These are phyloP conservation scores for Amanita rimosa DNA, from an alignment of 768 basidiomycete species.

Conservation along the genomic window DNA sequence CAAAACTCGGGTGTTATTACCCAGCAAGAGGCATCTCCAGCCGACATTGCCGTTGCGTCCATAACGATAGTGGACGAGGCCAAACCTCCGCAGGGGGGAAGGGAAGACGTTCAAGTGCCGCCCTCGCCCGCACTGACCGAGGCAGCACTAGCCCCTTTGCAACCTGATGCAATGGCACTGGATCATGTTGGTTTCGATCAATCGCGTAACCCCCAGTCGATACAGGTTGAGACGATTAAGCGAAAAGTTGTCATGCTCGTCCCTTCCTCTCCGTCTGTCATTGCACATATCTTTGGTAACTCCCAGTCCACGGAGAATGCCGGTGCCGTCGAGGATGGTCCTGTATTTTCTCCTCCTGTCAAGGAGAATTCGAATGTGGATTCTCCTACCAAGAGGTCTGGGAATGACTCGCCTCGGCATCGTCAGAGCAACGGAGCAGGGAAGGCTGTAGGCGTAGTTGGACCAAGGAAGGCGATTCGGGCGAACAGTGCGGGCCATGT, in stretches of 20 bases:
- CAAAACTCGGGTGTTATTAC: not conserved
- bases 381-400: not conserved
- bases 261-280: conserved; percentile 8
- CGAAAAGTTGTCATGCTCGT: not conserved
- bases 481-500: conserved; percentile 1
- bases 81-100: not conserved
- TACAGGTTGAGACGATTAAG: not conserved
- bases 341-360: not conserved
- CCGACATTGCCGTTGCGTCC: too few species aligned
- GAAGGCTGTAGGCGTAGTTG: not conserved
- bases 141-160: not conserved
- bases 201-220: not conserved
- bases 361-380: not conserved
- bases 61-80: too few species aligned
- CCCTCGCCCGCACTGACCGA: conserved; percentile 15
- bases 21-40: not conserved
- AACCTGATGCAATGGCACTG: not conserved
- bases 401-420: conserved; percentile 3
- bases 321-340: not conserved
- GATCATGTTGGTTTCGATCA: not conserved
- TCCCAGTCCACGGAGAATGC: not conserved
- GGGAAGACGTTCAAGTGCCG: not conserved
- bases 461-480: not conserved
- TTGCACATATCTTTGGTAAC: conserved; percentile 8
- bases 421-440: conserved; percentile 8